Evolutionary conservation across 306 rosid genomes (phyloP).

Genomic region (Boehmeria nivea): DNA sequence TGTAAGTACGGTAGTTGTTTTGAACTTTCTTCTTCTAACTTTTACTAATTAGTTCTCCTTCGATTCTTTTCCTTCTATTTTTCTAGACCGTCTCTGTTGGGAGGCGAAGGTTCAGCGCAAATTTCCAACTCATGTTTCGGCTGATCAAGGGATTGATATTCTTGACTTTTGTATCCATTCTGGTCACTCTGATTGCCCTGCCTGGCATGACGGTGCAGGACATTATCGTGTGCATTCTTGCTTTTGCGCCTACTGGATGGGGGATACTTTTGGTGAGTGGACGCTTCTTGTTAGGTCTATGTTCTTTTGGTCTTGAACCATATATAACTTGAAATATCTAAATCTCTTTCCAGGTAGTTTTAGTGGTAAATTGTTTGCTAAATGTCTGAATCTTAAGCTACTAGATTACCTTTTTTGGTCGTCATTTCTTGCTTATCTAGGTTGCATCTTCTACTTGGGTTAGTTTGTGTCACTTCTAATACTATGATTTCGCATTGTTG

Average conservation of each 20-base stretch:
- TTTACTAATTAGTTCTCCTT: background rate
- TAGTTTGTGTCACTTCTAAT: background rate
- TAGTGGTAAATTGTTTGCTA: too few species aligned
- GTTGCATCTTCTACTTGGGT: too few species aligned
- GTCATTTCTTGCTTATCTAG: too few species aligned
- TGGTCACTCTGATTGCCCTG: conserved; percentile 72
- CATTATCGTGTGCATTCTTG: conserved; percentile 90
- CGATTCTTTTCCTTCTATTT: conserved; percentile 1
- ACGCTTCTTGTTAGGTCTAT: background rate
- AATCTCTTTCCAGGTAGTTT: too few species aligned
- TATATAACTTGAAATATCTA: too few species aligned
- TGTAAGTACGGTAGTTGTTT: too few species aligned
- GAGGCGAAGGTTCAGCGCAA: conserved; percentile 81
- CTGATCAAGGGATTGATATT: conserved; percentile 86
- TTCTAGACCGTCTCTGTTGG: conserved; percentile 85
- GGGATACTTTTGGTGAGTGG: conserved; percentile 79
- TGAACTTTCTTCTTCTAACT: too few species aligned
- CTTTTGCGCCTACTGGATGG: conserved; percentile 99
- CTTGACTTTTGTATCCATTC: conserved; percentile 71
- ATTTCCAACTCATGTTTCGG: conserved; percentile 89
- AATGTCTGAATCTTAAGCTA: too few species aligned
- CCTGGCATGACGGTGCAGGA: conserved; percentile 85
- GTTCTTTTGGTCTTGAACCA: too few species aligned
- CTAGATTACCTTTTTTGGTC: too few species aligned
- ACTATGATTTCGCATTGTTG: background rate